phyloP scores from a whole-genome alignment of 345 rosid species.

The Linum tenue region DNA sequence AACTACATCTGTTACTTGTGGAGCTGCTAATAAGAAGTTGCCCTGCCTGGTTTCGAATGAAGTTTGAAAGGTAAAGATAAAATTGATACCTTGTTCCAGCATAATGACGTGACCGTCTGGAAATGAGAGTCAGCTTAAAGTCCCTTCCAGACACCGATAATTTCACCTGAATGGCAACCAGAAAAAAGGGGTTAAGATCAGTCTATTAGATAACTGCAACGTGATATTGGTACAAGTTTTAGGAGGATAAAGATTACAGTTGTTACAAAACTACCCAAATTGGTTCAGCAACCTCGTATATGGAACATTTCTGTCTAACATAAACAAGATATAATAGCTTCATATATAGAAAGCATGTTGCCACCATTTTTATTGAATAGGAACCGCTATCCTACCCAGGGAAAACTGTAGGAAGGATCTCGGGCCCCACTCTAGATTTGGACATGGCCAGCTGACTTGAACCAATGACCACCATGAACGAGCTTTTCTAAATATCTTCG shows the following conservation, averaged over 20 bases:
- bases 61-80: neutral
- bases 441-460: neutral
- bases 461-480: too few relatives aligned
- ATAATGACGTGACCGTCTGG: conserved; percentile 88
- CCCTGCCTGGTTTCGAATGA: neutral
- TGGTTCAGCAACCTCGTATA: too few relatives aligned
- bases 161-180: conserved; percentile 42
- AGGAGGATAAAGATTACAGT: too few relatives aligned
- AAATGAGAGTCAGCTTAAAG: conserved; percentile 62
- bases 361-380: neutral
- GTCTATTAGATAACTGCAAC: neutral
- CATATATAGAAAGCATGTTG: neutral
- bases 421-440: neutral
- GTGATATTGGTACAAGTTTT: too few relatives aligned
- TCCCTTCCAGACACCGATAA: conserved; percentile 53
- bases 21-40: neutral
- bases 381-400: neutral
- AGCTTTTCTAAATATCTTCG: too few relatives aligned
- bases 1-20: too few relatives aligned
- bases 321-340: neutral
- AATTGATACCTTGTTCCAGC: conserved; percentile 85
- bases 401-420: neutral
- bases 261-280: too few relatives aligned
- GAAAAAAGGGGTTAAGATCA: conserved; percentile 6
- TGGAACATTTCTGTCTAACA: neutral